These are phyloP conservation scores for Fraxinus pennsylvanica DNA, from an alignment of 257 asterid species.

Conservation along the genomic window DNA sequence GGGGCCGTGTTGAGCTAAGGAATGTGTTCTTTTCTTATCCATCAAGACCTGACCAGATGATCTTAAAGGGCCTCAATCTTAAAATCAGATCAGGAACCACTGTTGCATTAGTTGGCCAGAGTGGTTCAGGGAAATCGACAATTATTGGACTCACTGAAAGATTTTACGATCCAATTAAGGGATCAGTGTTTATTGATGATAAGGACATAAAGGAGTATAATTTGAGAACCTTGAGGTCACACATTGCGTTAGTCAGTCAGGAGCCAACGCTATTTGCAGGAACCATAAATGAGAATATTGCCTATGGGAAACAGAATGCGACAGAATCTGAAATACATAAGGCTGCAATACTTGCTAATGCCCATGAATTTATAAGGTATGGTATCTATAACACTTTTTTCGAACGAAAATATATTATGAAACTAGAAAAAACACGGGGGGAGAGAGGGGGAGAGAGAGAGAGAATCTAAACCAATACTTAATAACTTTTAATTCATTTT, in stretches of 20 bases:
- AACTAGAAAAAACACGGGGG: neutral
- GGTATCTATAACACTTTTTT: neutral
- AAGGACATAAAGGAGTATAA: constrained; percentile 55
- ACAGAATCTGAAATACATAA: constrained; percentile 63
- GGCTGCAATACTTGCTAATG: constrained; percentile 76
- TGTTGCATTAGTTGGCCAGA: constrained; percentile 70
- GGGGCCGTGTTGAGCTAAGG: constrained; percentile 63
- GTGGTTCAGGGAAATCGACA: constrained; percentile 76
- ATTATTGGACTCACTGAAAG: constrained; percentile 61
- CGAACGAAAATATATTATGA: neutral
- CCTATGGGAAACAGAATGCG: constrained; percentile 56
- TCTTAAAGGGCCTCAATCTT: constrained; percentile 57
- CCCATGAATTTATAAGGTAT: constrained; percentile 80
- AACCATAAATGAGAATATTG: constrained; percentile 65
- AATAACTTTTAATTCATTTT: constrained; percentile 1
- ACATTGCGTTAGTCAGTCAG: constrained; percentile 68
- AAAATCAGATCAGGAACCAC: constrained; percentile 61
- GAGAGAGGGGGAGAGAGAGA: too few relatives aligned
- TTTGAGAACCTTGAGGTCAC: constrained; percentile 55
- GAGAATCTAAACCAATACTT: neutral
- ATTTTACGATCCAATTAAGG: constrained; percentile 63
- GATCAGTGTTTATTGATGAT: constrained; percentile 56
- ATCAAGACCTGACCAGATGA: constrained; percentile 59
- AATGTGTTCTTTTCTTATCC: constrained; percentile 66
- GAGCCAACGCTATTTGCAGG: constrained; percentile 77